Percentiles rank a stretch among this genome's conserved stretches.
Evolutionary conservation across 441 rosid genomes (phyloP).

Genomic region (Codiaeum variegatum): DNA sequence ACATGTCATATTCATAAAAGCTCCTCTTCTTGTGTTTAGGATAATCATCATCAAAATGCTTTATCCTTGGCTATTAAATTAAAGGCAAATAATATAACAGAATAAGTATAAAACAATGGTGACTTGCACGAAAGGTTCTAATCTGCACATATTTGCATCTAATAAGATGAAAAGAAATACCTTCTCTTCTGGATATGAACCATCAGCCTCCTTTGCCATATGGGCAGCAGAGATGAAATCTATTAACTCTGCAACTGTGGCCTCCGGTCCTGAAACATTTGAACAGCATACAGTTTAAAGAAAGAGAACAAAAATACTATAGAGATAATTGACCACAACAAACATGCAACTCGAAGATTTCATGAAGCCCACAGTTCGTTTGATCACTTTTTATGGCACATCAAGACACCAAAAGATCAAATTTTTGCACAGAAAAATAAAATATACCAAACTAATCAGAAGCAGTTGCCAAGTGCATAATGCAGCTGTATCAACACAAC

Average conservation of each 20-base stretch:
- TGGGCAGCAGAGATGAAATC: slow-evolving; percentile 85
- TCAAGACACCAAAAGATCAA: not conserved
- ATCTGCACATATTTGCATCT: not conserved
- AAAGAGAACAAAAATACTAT: not conserved
- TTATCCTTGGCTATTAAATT: slow-evolving; percentile 44
- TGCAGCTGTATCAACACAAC: not conserved
- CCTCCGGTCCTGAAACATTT: slow-evolving; percentile 53
- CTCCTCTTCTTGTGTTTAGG: slow-evolving; percentile 50
- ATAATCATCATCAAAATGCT: slow-evolving; percentile 16
- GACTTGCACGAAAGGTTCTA: not conserved
- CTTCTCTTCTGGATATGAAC: slow-evolving; percentile 48
- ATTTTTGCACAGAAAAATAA: not conserved
- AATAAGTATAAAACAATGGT: not conserved
- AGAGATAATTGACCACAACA: not conserved
- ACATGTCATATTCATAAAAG: slow-evolving; percentile 16
- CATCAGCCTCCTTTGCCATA: slow-evolving; percentile 55
- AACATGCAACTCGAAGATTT: not conserved
- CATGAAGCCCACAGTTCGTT: not conserved
- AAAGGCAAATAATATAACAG: not conserved
- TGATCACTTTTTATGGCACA: not conserved
- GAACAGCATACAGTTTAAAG: not conserved
- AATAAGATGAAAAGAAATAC: slow-evolving; percentile 30
- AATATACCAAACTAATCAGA: not conserved
- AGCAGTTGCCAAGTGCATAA: not conserved
- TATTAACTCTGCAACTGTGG: slow-evolving; percentile 52